These are phyloP conservation scores for Austroboletus niveus DNA, from an alignment of 1,284 basidiomycete species.

Conservation along the genomic window DNA sequence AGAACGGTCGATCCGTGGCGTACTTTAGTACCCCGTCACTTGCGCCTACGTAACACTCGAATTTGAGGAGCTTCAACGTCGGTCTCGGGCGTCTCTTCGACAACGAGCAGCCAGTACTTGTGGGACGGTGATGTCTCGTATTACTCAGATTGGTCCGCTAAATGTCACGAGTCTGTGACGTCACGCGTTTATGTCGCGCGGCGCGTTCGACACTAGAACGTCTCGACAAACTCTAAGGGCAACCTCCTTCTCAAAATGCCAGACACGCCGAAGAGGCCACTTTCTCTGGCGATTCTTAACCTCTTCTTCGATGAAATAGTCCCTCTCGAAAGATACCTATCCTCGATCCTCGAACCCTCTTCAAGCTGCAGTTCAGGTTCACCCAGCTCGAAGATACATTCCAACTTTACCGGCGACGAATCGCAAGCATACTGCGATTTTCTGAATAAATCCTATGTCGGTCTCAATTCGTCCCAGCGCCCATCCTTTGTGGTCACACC, in stretches of 20 bases:
- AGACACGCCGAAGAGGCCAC: slow-evolving; percentile 1
- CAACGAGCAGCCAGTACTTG: too few species aligned
- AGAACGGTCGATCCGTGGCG: too few species aligned
- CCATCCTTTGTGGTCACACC: slow-evolving; percentile 32
- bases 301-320: slow-evolving; percentile 42
- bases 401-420: slow-evolving; percentile 34
- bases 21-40: too few species aligned
- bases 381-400: neutral
- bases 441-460: slow-evolving; percentile 46
- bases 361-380: neutral
- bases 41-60: too few species aligned
- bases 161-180: too few species aligned
- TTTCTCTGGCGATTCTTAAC: slow-evolving; percentile 24
- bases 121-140: too few species aligned
- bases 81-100: too few species aligned
- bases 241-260: slow-evolving; percentile 2
- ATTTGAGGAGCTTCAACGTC: too few species aligned
- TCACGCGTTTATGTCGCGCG: too few species aligned
- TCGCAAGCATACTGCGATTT: slow-evolving; percentile 38
- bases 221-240: too few species aligned
- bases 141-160: too few species aligned
- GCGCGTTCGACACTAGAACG: too few species aligned
- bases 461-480: slow-evolving; percentile 23
- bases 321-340: slow-evolving; percentile 44
- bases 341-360: slow-evolving; percentile 29